These are phyloP conservation scores for Penicillium sp. DNA, from an alignment of 2,329 filamentous ascomycete genomes.

Conservation along the genomic window DNA sequence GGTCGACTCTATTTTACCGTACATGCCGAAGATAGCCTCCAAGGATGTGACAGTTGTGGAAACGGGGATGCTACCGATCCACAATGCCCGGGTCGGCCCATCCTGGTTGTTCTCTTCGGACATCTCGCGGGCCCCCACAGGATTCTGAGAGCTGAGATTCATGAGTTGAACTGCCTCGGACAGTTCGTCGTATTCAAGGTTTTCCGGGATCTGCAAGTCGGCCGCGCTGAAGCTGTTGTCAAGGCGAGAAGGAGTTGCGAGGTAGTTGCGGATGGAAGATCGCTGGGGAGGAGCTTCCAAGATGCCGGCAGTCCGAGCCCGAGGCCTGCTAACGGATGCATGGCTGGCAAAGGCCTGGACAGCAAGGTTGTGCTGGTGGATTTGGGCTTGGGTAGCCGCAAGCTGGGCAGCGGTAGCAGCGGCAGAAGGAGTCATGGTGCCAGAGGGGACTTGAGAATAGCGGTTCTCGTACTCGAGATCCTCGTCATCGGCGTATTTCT, in stretches of 20 bases:
- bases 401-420: slow-evolving; percentile 60
- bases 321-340: slow-evolving; percentile 76
- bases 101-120: slow-evolving; percentile 80
- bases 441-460: slow-evolving; percentile 60
- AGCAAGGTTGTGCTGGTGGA: slow-evolving; percentile 88
- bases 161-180: slow-evolving; percentile 81
- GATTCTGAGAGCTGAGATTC: slow-evolving; percentile 57
- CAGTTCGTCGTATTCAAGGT: slow-evolving; percentile 76
- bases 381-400: slow-evolving; percentile 64
- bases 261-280: slow-evolving; percentile 70
- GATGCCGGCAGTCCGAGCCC: slow-evolving; percentile 88
- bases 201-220: slow-evolving; percentile 73
- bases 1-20: slow-evolving; percentile 86
- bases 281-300: slow-evolving; percentile 73
- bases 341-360: slow-evolving; percentile 91
- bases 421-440: slow-evolving; percentile 60
- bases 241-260: slow-evolving; percentile 73
- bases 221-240: slow-evolving; percentile 74
- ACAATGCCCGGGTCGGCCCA: slow-evolving; percentile 87
- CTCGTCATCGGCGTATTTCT: slow-evolving; percentile 90
- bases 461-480: slow-evolving; percentile 71
- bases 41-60: slow-evolving; percentile 95
- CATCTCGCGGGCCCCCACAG: slow-evolving; percentile 68
- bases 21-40: slow-evolving; percentile 92
- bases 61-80: slow-evolving; percentile 96